Conservation (phyloP, 1,139 yeast species). For the Saccharomycopsis crataegensis region DNA sequence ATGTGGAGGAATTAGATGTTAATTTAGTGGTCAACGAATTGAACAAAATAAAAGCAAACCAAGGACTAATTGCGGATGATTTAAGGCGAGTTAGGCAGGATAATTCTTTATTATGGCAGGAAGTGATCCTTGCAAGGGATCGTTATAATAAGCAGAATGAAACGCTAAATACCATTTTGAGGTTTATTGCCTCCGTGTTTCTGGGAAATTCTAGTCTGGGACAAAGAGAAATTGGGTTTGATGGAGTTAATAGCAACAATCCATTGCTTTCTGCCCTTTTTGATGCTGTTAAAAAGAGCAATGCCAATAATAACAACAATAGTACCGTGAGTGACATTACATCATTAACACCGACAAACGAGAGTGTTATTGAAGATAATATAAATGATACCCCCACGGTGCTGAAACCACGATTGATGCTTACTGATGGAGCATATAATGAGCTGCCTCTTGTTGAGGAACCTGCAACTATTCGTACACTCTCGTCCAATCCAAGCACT, state of each 20-base stretch:
- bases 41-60: conserved; percentile 70
- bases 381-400: background rate
- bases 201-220: conserved; percentile 54
- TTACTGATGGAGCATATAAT: background rate
- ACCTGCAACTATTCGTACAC: background rate
- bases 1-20: conserved; percentile 45
- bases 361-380: background rate
- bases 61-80: conserved; percentile 75
- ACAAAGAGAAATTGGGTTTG: conserved; percentile 28
- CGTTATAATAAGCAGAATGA: conserved; percentile 80
- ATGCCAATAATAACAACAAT: conserved; percentile 4
- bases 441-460: background rate
- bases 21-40: conserved; percentile 59
- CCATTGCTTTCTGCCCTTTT: conserved; percentile 7
- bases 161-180: conserved; percentile 78
- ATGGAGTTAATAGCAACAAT: conserved; percentile 12
- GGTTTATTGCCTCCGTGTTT: conserved; percentile 78
- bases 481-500: background rate
- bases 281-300: conserved; percentile 12
- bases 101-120: conserved; percentile 87
- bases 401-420: background rate
- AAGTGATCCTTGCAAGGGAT: conserved; percentile 75
- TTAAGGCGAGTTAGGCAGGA: conserved; percentile 75
- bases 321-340: background rate
- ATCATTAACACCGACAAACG: background rate